These are phyloP conservation scores for Yamadazyma atlantica DNA, from an alignment of 1,139 yeast genomes.

Conservation along the genomic window DNA sequence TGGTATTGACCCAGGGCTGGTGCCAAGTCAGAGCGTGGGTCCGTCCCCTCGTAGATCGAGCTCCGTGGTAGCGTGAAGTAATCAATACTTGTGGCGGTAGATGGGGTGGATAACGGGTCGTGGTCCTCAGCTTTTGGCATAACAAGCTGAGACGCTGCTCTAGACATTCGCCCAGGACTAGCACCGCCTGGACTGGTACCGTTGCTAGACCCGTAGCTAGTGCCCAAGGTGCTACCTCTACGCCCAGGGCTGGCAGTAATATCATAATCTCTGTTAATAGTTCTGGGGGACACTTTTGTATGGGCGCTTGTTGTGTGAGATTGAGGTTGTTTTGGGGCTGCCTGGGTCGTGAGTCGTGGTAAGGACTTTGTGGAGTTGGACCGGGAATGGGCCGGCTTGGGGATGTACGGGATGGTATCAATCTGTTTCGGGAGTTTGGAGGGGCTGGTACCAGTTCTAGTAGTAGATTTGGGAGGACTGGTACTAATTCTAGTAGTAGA, in stretches of 20 bases:
- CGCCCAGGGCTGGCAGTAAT: no score
- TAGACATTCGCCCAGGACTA: not conserved
- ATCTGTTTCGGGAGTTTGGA: not conserved
- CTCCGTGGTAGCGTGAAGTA: constrained; percentile 15
- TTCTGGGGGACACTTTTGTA: no score
- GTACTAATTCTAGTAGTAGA: not conserved
- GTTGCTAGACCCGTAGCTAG: no score
- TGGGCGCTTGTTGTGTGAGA: constrained; percentile 1
- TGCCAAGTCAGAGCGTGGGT: no score
- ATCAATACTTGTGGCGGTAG: constrained; percentile 9
- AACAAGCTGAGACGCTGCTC: not conserved
- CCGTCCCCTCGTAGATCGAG: constrained; percentile 8
- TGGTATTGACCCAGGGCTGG: no score
- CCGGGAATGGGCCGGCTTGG: constrained; percentile 6
- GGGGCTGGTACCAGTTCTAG: constrained; percentile 3
- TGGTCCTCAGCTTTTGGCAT: not conserved
- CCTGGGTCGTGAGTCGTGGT: constrained; percentile 14
- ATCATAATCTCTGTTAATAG: no score
- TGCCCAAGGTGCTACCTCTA: no score
- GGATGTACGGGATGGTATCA: constrained; percentile 10
- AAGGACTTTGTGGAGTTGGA: constrained; percentile 9
- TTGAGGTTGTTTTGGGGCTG: not conserved
- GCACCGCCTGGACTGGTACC: no score
- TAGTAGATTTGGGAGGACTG: constrained; percentile 4
- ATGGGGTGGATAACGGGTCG: not conserved